These are phyloP conservation scores for Podospora pseudopauciseta DNA, from an alignment of 495 filamentous ascomycete species.

Conservation along the genomic window DNA sequence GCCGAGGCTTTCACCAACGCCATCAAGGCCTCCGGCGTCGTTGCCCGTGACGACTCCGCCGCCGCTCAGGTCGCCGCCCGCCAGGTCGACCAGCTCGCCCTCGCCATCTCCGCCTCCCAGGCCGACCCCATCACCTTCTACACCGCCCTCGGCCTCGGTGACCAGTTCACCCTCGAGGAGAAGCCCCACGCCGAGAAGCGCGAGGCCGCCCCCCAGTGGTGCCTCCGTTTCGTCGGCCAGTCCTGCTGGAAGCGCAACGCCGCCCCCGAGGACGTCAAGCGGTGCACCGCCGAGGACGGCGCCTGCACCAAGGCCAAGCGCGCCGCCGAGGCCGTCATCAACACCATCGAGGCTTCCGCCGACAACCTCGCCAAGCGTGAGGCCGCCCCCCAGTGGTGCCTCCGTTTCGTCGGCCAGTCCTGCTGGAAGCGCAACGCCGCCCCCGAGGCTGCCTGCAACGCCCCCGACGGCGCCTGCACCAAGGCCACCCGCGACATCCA, in stretches of 20 bases:
- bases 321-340: conserved; percentile 25
- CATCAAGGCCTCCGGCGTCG: conserved; percentile 19
- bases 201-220: conserved; percentile 26
- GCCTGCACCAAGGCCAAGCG: conserved; percentile 32
- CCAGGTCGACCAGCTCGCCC: conserved; percentile 30
- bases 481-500: conserved; percentile 37
- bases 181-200: conserved; percentile 23
- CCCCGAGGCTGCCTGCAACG: conserved; percentile 28
- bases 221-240: conserved; percentile 29
- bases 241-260: conserved; percentile 33
- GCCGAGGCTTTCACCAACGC: conserved; percentile 35
- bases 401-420: conserved; percentile 6
- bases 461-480: conserved; percentile 31
- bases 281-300: conserved; percentile 28
- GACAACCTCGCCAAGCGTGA: conserved; percentile 25
- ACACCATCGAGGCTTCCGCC: conserved; percentile 7
- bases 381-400: conserved; percentile 18
- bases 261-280: background rate
- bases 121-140: conserved; percentile 28
- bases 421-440: conserved; percentile 31
- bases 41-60: conserved; percentile 22
- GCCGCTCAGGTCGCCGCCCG: conserved; percentile 25
- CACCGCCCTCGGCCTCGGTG: conserved; percentile 17
- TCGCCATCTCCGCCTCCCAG: conserved; percentile 28
- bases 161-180: conserved; percentile 9